These are phyloP conservation scores for Tothia fuscella DNA, from an alignment of 2,329 filamentous ascomycete species.

Conservation along the genomic window DNA sequence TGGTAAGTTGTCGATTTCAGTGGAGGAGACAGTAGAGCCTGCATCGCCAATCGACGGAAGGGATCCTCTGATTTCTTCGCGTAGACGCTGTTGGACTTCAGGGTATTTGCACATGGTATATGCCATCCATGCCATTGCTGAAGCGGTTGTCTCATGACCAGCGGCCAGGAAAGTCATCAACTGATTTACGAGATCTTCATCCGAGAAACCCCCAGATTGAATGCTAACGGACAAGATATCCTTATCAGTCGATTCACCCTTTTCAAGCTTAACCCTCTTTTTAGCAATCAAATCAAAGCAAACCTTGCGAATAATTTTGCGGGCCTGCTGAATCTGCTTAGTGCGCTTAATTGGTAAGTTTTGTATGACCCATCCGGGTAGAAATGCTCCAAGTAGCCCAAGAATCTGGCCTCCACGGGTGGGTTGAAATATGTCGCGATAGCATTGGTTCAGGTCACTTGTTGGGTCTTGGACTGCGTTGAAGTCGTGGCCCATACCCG, in stretches of 20 bases:
- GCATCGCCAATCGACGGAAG: constrained; percentile 28
- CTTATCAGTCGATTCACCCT: constrained; percentile 38
- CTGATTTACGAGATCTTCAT: constrained; percentile 75
- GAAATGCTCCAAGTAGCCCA: constrained; percentile 45
- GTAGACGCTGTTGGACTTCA: constrained; percentile 31
- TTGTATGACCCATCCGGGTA: constrained; percentile 50
- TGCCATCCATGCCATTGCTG: constrained; percentile 35
- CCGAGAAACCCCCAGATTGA: constrained; percentile 60
- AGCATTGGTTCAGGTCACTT: constrained; percentile 41
- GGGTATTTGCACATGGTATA: constrained; percentile 34
- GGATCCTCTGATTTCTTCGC: constrained; percentile 31
- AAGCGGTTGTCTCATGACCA: constrained; percentile 45
- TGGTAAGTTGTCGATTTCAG: constrained; percentile 56
- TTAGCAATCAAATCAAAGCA: constrained; percentile 57
- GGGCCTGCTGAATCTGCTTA: constrained; percentile 25
- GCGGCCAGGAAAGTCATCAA: constrained; percentile 84
- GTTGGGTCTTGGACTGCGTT: constrained; percentile 37
- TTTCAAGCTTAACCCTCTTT: constrained; percentile 50
- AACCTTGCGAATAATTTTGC: constrained; percentile 38
- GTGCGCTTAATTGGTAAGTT: constrained; percentile 61
- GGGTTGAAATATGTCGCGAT: constrained; percentile 38
- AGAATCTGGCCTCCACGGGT: constrained; percentile 40
- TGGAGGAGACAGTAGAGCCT: constrained; percentile 30
- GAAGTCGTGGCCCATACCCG: constrained; percentile 46
- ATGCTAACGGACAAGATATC: constrained; percentile 78